Evolutionary conservation across 1,284 basidiomycete species (phyloP), one percentile per base, ranked within the genome.

Genomic region (Fistulinella cinereoalba): DNA sequence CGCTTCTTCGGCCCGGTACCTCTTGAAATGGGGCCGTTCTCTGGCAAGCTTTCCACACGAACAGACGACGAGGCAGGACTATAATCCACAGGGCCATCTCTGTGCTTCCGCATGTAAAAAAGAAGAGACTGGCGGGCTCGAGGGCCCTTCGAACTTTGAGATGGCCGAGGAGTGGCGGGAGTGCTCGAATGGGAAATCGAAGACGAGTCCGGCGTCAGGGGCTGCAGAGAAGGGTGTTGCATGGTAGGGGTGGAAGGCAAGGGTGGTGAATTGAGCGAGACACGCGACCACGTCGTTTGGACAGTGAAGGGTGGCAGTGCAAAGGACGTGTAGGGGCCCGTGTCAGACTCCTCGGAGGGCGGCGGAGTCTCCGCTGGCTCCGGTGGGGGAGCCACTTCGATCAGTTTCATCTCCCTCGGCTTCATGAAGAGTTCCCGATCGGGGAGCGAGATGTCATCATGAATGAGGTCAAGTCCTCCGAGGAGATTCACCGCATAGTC

Each of bases 291-390:
- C 18, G 60, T 50, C 1, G 52, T 27, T 31, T 54, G 52, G 27
- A 62, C 46, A 12, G 65, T 23, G 31, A 64, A 63, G 9, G 62
- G 51, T 16, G 61, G 55, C 10, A 67, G 37, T 29, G 61, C 61
- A n/a, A 63, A 63, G 43, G 61, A 66, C 34, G 47, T 66, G 39
- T 67, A 63, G 2, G 61, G 61, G 9, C 61, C 61, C 37, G 55
- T 67, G 33, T 63, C 65, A 36, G 61, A 63, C 49, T 63, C 61
- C 60, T 63, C 61, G 52, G 61, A 63, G 15, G 63, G 61, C 15
- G 21, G 53, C 25, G 55, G 40, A 21, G 10, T 32, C 12, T 41
- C 57, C 42, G 25, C 49, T 36, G 21, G 48, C 46, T 50, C 55
- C 22, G 50, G 60, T 42, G 55, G 63, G 42, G 61, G 58, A 51